Evolutionary conservation across 345 rosid species (phyloP).

Genomic region (Salix exigua): DNA sequence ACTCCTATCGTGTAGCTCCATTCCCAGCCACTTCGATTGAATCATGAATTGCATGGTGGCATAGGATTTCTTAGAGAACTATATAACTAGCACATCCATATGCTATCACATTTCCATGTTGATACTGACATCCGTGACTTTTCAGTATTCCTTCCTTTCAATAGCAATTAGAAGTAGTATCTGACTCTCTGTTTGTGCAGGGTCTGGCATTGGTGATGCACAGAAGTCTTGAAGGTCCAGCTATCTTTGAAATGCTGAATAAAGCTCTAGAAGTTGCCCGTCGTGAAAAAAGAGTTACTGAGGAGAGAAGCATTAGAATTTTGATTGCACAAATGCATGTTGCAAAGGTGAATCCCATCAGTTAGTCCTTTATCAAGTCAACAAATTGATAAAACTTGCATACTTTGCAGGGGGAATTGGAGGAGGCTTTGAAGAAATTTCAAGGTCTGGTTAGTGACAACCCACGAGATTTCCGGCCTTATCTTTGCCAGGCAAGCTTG

Average conservation of each 20-base stretch:
- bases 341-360: slow-evolving; percentile 46
- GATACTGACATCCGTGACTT: neutral
- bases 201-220: slow-evolving; percentile 94
- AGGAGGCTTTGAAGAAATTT: slow-evolving; percentile 67
- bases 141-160: neutral
- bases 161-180: neutral
- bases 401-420: slow-evolving; percentile 65
- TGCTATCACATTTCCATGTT: neutral
- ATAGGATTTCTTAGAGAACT: neutral
- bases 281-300: slow-evolving; percentile 52
- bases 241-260: slow-evolving; percentile 75
- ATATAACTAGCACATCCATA: neutral
- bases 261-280: slow-evolving; percentile 63
- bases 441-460: slow-evolving; percentile 64
- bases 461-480: slow-evolving; percentile 92
- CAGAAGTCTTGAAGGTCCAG: slow-evolving; percentile 66
- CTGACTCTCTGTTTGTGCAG: slow-evolving; percentile 29
- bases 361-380: neutral
- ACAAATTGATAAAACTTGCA: neutral
- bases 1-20: neutral
- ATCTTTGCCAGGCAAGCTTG: slow-evolving; percentile 76
- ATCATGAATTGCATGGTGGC: neutral
- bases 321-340: slow-evolving; percentile 86
- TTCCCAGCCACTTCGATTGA: neutral
- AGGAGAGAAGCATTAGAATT: slow-evolving; percentile 80